phyloP scores from a whole-genome alignment of 2,329 filamentous ascomycete genomes.

The Lachnellula cervina region DNA sequence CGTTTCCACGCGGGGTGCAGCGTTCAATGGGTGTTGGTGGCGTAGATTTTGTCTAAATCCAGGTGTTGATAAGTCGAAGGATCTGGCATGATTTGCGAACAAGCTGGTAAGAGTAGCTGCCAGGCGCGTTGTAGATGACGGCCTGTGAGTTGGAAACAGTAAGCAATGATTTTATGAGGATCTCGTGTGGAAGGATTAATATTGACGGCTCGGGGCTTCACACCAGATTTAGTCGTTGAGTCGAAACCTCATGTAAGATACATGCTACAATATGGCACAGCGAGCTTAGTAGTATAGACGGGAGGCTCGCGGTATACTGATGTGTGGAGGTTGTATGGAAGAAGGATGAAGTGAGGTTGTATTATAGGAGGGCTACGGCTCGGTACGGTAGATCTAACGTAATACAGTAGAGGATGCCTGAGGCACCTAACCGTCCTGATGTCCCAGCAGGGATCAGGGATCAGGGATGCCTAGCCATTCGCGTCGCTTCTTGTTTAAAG shows the following conservation, averaged over 20 bases:
- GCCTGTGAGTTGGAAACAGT: constrained; percentile 1
- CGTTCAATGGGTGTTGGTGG: constrained; percentile 1
- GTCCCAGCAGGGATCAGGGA: no score
- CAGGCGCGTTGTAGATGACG: neutral
- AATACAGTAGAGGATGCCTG: no score
- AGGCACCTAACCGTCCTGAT: no score
- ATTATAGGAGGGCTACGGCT: no score
- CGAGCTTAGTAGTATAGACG: neutral
- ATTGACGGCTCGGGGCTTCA: constrained; percentile 1
- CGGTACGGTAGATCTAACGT: no score
- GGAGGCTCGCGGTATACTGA: neutral
- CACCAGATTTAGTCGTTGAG: constrained; percentile 1
- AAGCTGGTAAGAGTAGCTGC: constrained; percentile 2
- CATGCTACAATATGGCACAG: constrained; percentile 3
- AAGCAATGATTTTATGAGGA: neutral
- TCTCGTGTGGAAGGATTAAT: neutral
- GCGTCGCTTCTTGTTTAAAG: no score
- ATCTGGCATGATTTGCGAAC: neutral
- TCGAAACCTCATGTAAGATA: constrained; percentile 1
- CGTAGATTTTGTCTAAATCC: neutral
- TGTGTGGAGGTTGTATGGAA: no score
- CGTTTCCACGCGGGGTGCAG: neutral
- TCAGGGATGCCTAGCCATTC: no score
- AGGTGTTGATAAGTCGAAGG: constrained; percentile 2
- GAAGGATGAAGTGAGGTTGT: no score